Percentiles rank a stretch among this genome's conserved stretches.
phyloP scores from a whole-genome alignment of 495 filamentous ascomycete genomes.

The Bacidia rubella region DNA sequence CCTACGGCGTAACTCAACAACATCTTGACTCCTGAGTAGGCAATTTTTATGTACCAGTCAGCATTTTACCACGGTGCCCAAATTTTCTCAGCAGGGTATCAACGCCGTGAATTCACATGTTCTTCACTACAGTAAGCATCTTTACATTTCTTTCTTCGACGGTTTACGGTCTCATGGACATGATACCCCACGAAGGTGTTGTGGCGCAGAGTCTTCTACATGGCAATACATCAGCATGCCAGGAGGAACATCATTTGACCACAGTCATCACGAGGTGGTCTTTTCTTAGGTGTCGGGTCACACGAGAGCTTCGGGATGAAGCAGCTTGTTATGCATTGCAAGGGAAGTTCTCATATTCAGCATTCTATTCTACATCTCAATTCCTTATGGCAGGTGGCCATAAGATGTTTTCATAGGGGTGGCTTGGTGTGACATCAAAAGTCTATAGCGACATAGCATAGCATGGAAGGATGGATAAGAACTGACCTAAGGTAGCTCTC shows the following conservation, averaged over 20 bases:
- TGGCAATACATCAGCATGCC: background rate
- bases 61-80: no score
- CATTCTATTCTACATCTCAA: no score
- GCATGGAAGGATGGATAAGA: background rate
- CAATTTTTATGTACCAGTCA: no score
- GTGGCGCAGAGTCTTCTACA: background rate
- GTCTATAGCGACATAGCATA: background rate
- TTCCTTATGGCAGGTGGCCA: no score
- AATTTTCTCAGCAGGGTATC: no score
- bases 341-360: background rate
- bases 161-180: background rate
- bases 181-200: background rate
- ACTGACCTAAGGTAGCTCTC: background rate
- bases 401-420: no score
- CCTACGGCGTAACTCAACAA: no score
- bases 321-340: background rate
- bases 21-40: no score
- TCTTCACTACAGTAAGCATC: no score
- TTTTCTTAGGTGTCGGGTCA: background rate
- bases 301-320: background rate
- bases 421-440: no score
- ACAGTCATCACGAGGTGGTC: background rate
- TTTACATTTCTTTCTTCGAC: background rate
- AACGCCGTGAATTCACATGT: no score
- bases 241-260: background rate